Percentiles rank a stretch among this genome's conserved stretches.
phyloP scores from a whole-genome alignment of 2,329 filamentous ascomycete species.

The Colletotrichum paranaense region DNA sequence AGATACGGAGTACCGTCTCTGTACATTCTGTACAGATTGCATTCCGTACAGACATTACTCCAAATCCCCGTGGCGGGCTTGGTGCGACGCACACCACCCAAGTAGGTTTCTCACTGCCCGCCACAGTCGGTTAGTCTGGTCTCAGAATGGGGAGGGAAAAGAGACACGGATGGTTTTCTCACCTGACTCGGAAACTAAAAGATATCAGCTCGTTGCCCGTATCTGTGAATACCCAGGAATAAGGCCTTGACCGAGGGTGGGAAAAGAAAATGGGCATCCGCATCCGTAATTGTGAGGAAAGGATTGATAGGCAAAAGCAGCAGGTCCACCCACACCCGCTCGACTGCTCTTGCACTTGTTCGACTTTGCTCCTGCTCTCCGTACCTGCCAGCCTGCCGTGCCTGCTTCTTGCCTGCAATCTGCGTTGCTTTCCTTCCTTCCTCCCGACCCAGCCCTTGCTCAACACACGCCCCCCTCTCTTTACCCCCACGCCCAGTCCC shows the following conservation, averaged over 20 bases:
- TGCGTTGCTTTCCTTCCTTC: background rate
- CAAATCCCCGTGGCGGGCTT: too few relatives aligned
- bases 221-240: background rate
- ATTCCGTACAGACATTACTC: background rate
- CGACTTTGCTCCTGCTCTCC: background rate
- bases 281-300: background rate
- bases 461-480: background rate
- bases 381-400: background rate
- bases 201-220: background rate
- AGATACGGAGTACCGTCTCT: too few relatives aligned
- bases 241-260: background rate
- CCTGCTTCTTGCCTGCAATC: background rate
- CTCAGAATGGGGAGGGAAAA: background rate
- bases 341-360: background rate
- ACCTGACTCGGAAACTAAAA: background rate
- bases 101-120: background rate
- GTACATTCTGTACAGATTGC: too few relatives aligned
- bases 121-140: background rate
- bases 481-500: constrained; percentile 2
- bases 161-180: background rate
- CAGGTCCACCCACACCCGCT: background rate
- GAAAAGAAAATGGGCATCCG: background rate
- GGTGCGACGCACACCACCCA: too few relatives aligned
- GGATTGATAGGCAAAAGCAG: too few relatives aligned
- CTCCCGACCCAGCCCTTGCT: background rate